A percentile compares a stretch with the other conserved stretches of the same genome.
These are phyloP conservation scores for Candida gorgasii DNA, from an alignment of 805 yeast genomes.

Conservation along the genomic window DNA sequence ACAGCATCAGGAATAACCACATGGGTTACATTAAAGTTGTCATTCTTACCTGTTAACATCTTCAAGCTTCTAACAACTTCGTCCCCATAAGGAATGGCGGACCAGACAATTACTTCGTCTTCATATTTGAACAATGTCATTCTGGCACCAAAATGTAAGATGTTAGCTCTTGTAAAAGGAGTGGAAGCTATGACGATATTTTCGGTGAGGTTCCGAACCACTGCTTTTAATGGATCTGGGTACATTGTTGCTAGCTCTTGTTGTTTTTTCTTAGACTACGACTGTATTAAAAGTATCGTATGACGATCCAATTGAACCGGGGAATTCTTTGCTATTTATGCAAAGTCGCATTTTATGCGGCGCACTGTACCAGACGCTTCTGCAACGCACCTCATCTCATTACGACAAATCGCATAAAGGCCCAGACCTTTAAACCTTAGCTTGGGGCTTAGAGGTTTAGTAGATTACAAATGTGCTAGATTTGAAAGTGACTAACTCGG, in stretches of 20 bases:
- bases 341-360: no score
- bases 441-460: no score
- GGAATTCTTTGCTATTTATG: no score
- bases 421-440: no score
- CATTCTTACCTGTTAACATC: slow-evolving; percentile 30
- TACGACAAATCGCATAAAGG: no score
- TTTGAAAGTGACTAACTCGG: no score
- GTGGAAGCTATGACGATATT: slow-evolving; percentile 36
- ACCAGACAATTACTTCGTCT: slow-evolving; percentile 48
- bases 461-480: no score
- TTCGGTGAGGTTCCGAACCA: slow-evolving; percentile 31
- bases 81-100: slow-evolving; percentile 56
- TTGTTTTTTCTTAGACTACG: no score
- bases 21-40: slow-evolving; percentile 43
- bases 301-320: no score
- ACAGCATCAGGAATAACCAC: slow-evolving; percentile 63
- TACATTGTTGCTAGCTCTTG: slow-evolving; percentile 33
- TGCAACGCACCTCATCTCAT: no score
- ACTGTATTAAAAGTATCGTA: no score
- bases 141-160: slow-evolving; percentile 41
- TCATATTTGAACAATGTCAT: slow-evolving; percentile 40
- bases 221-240: slow-evolving; percentile 34
- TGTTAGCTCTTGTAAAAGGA: slow-evolving; percentile 32
- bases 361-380: no score
- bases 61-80: slow-evolving; percentile 43